A percentile compares a stretch with the other conserved stretches of the same genome.
These are phyloP conservation scores for Plantago elongata DNA, from an alignment of 257 asterid genomes.

Conservation along the genomic window DNA sequence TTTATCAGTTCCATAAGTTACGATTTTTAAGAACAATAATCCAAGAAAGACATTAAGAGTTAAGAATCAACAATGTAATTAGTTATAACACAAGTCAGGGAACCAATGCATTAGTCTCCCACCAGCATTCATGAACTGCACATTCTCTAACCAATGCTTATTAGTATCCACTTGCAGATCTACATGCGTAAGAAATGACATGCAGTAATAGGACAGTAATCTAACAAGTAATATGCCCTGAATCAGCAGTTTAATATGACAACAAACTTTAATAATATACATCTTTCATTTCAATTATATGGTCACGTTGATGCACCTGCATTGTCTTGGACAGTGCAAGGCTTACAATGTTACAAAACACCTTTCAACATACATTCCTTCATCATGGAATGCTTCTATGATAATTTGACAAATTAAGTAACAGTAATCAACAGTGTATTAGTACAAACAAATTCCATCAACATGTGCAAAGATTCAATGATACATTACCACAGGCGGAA, in stretches of 20 bases:
- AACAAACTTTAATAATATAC: background rate
- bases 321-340: constrained; percentile 10
- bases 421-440: constrained; percentile 8
- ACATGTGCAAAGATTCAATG: constrained; percentile 33
- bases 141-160: background rate
- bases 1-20: too few species aligned
- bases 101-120: background rate
- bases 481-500: constrained; percentile 62
- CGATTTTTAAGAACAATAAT: too few species aligned
- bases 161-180: background rate
- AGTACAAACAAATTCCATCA: constrained; percentile 3
- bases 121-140: background rate
- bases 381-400: background rate
- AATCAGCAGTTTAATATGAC: background rate
- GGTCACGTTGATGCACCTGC: background rate
- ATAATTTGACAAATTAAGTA: background rate
- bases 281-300: constrained; percentile 3
- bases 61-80: too few species aligned
- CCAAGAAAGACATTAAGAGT: too few species aligned
- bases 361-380: background rate
- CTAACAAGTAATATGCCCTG: background rate
- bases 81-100: too few species aligned
- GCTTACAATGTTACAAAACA: constrained; percentile 10
- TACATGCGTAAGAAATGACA: background rate
- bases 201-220: background rate